A percentile compares a stretch with the other conserved stretches of the same genome.
Evolutionary conservation across 2,329 filamentous ascomycete species (phyloP).

Genomic region (Pyrenophora teres): DNA sequence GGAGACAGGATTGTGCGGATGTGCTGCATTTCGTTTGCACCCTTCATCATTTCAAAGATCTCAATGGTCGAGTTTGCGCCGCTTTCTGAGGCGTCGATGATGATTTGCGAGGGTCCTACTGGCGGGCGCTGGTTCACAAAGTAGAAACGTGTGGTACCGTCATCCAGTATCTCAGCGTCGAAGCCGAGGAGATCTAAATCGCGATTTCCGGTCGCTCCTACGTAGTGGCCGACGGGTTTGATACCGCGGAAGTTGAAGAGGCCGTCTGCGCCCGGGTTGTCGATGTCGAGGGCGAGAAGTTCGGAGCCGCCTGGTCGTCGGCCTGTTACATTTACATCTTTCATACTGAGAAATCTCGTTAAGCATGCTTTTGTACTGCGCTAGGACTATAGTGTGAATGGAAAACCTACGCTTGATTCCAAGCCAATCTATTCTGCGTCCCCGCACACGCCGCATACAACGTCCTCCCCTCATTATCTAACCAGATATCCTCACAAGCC

Average conservation of each 20-base stretch:
- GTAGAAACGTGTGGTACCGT: conserved; percentile 34
- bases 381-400: too few relatives aligned
- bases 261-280: conserved; percentile 28
- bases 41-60: conserved; percentile 31
- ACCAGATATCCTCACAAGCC: conserved; percentile 40
- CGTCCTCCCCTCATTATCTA: conserved; percentile 31
- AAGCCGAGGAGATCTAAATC: conserved; percentile 34
- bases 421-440: conserved; percentile 24
- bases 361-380: not conserved
- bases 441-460: conserved; percentile 40
- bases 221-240: conserved; percentile 24
- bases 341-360: conserved; percentile 5
- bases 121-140: conserved; percentile 36
- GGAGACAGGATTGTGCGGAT: conserved; percentile 25
- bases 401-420: conserved; percentile 29
- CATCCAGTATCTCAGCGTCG: conserved; percentile 30
- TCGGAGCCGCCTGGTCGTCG: conserved; percentile 30
- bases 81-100: conserved; percentile 26
- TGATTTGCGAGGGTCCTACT: conserved; percentile 26
- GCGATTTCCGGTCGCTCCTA: conserved; percentile 27
- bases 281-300: conserved; percentile 37
- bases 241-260: conserved; percentile 32
- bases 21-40: conserved; percentile 30
- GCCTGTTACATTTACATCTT: conserved; percentile 26
- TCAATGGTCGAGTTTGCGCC: conserved; percentile 37